Evolutionary conservation across 2,329 filamentous ascomycete species (phyloP), one percentile per base, ranked within the genome.

Genomic region (Fusarium concolor): DNA sequence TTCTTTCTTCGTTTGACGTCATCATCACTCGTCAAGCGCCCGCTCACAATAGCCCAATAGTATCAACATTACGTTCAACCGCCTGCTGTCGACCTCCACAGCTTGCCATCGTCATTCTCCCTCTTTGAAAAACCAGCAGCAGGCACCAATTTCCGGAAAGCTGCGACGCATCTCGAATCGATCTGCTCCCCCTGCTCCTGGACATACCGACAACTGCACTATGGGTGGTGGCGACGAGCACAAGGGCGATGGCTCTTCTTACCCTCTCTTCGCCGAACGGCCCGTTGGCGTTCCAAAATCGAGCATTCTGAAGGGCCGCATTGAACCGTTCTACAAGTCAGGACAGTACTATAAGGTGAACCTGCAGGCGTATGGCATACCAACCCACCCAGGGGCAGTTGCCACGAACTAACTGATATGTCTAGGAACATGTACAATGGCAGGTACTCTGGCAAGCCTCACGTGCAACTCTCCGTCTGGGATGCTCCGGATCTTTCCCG

Each of bases 381-480:
- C n/a, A n/a, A 17, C 15, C 20, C 46, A 28, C 20, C 20, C n/a
- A 41, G n/a, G 15, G 11, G 33, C 9, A 44, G 22, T 22, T 26
- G 26, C 14, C 33, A 38, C 38, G 29, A 53, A 67, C 58, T 67
- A 54, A 67, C 67, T 59, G 31, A 17, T n/a, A 6, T 15, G 24
- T 52, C 17, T 46, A 81, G 79, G 28, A 80, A 79, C 55, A 73
- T 81, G 67, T 78, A 79, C 75, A 80, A 80, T 65, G 78, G 75
- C 53, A 77, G 72, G 38, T 76, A 75, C 64, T 89, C 89, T 11
- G 93, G 93, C 70, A 82, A 88, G 68, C 87, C 92, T 28, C 86
- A 95, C 77, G 89, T 98, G 75, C 91, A 94, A 80, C 89, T 99
- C 58, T 93, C 86, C 61, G 93, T 94, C 59, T 97, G 94, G 87